Base-by-base conservation (phyloP, 2,329 filamentous ascomycete species). In the Arthroderma sp. region DNA sequence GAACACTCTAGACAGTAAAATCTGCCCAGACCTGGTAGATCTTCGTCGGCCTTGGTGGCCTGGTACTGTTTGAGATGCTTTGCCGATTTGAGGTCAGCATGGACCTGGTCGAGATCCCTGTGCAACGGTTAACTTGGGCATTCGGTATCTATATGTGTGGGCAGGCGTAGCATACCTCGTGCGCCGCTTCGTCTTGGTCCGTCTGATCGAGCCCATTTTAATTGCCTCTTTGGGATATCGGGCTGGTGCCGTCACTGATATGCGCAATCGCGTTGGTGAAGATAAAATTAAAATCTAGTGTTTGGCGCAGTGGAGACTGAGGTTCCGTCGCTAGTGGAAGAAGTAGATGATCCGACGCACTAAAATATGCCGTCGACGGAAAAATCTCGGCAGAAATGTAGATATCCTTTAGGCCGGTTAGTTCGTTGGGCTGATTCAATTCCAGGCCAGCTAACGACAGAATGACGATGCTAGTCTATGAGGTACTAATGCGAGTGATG, bases 1-100 rank as follows among this genome's bases (percentile, higher is more conserved):
- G 91, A 83, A 64, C 91, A 98, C 65, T 94, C 84, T 10, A 83
- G 72, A 64, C 91, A 98, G 65, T 95, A 96, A 61, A 81, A 81
- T 55, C 78, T 74, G 28, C 91, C 91, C 40, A 95, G 72, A 0
- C 80, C 89, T 3, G 91, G 91, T 32, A 95, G 73, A 57, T 96
- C 91, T 60, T 96, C 89, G 22, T 75, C 68, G 4, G 82, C 78
- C 60, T 94, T 93, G 37, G 80, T 77, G 41, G 79, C 75, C 60
- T 87, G 83, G 71, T 81, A 87, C 52, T 85, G 77, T 39, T 78
- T 69, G 31, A 98, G 77, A 59, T 96, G 88, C 61, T 81, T 83
- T 15, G 85, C 75, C 30, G 81, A 83, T 51, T 74, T 70, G 46
- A 95, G 66, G 63, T 98, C 91, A 52, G 80, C 78, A 59, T 88